These are phyloP conservation scores for Ganoderma sinense DNA, from an alignment of 1,284 basidiomycete species.

Conservation along the genomic window DNA sequence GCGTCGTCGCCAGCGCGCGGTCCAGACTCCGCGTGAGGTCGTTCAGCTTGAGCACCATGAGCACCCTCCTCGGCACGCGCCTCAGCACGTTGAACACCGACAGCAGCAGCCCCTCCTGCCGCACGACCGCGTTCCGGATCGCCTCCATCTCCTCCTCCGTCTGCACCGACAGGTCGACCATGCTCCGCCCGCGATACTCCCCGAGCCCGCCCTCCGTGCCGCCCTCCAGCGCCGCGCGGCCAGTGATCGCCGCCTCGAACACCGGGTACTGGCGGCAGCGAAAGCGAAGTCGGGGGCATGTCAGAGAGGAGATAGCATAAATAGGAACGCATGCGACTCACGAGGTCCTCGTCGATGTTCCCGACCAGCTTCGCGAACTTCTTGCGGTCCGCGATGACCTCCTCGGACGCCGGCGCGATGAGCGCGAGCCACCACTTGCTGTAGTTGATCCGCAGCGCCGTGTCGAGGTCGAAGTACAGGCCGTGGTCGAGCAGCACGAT, in stretches of 20 bases:
- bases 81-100: constrained; percentile 88
- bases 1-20: constrained; percentile 75
- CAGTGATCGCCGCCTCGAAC: constrained; percentile 89
- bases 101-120: constrained; percentile 81
- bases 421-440: constrained; percentile 88
- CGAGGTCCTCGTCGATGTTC: constrained; percentile 88
- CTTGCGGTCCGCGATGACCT: constrained; percentile 70
- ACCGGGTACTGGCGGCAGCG: constrained; percentile 67
- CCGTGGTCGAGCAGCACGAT: constrained; percentile 93
- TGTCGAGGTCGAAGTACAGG: constrained; percentile 89
- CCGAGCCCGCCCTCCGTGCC: constrained; percentile 53
- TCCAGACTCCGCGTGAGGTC: constrained; percentile 83
- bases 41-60: constrained; percentile 90
- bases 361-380: constrained; percentile 91
- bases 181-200: constrained; percentile 67
- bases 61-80: constrained; percentile 81
- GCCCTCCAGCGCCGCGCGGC: constrained; percentile 71
- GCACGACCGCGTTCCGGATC: constrained; percentile 82
- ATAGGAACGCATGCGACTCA: constrained; percentile 45
- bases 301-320: constrained; percentile 3
- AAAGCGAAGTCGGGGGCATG: no score
- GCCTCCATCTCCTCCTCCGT: constrained; percentile 78
- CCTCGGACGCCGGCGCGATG: constrained; percentile 74
- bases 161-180: constrained; percentile 78
- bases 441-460: constrained; percentile 81